phyloP scores from a whole-genome alignment of 2,329 filamentous ascomycete genomes.

The Zarea fungicola region DNA sequence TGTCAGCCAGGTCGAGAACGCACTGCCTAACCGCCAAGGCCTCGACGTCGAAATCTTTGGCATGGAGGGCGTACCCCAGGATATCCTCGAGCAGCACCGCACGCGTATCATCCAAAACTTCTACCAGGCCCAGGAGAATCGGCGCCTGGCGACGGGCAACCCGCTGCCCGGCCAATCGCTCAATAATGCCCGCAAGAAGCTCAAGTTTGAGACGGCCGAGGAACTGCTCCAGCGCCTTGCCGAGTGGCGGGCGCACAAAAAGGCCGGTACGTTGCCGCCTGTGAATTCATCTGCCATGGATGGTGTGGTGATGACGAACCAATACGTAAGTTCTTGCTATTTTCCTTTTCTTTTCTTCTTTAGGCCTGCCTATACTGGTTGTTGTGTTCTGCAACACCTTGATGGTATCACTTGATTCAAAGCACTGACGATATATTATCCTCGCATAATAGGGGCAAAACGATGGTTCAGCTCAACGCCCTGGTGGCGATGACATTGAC shows the following conservation, averaged over 20 bases:
- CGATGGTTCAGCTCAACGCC: slow-evolving; percentile 30
- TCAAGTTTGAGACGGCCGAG: slow-evolving; percentile 67
- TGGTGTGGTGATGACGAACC: too few species aligned
- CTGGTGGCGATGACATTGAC: slow-evolving; percentile 56
- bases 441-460: background rate
- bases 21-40: slow-evolving; percentile 76
- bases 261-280: slow-evolving; percentile 47
- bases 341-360: background rate
- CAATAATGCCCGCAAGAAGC: slow-evolving; percentile 64
- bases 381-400: too few species aligned
- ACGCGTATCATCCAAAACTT: slow-evolving; percentile 81
- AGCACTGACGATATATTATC: background rate
- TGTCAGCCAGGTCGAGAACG: slow-evolving; percentile 83
- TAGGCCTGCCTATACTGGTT: background rate
- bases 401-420: too few species aligned
- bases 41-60: slow-evolving; percentile 96
- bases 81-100: slow-evolving; percentile 76
- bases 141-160: slow-evolving; percentile 78
- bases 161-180: slow-evolving; percentile 61
- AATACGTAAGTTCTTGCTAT: background rate
- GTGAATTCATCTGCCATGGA: slow-evolving; percentile 14
- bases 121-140: slow-evolving; percentile 78
- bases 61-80: slow-evolving; percentile 92
- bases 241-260: slow-evolving; percentile 66
- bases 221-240: slow-evolving; percentile 78